Percentiles rank a stretch among this genome's conserved stretches.
Conservation (phyloP, 2,329 filamentous ascomycete species). For the Penicillium frequentans region DNA sequence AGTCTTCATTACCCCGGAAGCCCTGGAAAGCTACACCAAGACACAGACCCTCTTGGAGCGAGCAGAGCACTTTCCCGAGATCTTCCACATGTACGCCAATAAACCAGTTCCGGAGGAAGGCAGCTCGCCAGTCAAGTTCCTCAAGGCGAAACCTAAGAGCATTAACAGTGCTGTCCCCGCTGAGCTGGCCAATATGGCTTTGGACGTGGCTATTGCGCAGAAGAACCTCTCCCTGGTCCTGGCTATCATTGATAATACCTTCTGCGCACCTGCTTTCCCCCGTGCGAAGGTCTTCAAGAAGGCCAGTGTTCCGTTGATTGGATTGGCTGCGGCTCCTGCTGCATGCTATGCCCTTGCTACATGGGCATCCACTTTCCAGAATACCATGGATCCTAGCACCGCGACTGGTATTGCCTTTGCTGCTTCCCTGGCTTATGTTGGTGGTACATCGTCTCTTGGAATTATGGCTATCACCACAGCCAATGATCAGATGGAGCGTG, state of each 20-base stretch:
- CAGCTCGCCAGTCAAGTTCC: slow-evolving; percentile 60
- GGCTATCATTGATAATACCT: slow-evolving; percentile 68
- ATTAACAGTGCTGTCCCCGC: slow-evolving; percentile 70
- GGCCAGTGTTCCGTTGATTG: slow-evolving; percentile 41
- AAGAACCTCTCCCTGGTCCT: slow-evolving; percentile 78
- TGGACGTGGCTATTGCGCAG: slow-evolving; percentile 75
- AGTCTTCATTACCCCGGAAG: slow-evolving; percentile 73
- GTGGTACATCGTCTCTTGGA: slow-evolving; percentile 77
- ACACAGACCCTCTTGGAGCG: slow-evolving; percentile 72
- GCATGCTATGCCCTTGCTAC: slow-evolving; percentile 66
- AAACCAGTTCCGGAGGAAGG: slow-evolving; percentile 71
- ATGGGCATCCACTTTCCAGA: slow-evolving; percentile 66
- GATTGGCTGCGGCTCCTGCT: slow-evolving; percentile 36
- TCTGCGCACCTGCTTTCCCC: slow-evolving; percentile 45
- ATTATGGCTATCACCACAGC: slow-evolving; percentile 80
- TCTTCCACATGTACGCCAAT: slow-evolving; percentile 78
- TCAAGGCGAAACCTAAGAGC: slow-evolving; percentile 65
- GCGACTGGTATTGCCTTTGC: slow-evolving; percentile 78
- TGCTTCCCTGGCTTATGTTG: slow-evolving; percentile 79
- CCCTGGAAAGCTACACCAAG: slow-evolving; percentile 73
- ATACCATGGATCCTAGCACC: slow-evolving; percentile 71
- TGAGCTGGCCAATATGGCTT: slow-evolving; percentile 69
- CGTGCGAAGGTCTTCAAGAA: slow-evolving; percentile 46
- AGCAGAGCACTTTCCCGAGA: slow-evolving; percentile 73
- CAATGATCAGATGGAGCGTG: slow-evolving; percentile 93